These are phyloP conservation scores for Eutypa lata DNA, from an alignment of 2,329 filamentous ascomycete species.

Conservation along the genomic window DNA sequence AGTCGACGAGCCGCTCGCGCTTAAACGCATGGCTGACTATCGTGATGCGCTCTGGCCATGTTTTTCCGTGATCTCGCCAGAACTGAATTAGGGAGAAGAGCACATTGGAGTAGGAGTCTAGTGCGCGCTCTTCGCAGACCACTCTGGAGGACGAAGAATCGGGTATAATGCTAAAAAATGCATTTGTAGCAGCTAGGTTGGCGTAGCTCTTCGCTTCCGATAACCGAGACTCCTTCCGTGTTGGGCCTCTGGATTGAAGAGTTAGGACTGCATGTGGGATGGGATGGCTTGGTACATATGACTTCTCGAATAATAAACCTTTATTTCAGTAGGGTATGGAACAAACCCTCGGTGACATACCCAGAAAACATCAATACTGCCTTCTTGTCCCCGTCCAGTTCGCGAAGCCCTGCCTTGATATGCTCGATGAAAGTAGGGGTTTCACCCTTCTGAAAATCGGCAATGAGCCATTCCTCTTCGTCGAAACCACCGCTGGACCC, in stretches of 20 bases:
- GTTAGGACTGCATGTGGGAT: neutral
- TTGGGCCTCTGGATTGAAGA: constrained; percentile 52
- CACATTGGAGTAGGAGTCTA: constrained; percentile 85
- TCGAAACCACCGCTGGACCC: constrained; percentile 48
- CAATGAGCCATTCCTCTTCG: constrained; percentile 69
- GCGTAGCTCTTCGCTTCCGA: constrained; percentile 65
- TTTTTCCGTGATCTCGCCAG: constrained; percentile 44
- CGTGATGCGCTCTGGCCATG: constrained; percentile 58
- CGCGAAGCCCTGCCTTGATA: constrained; percentile 60
- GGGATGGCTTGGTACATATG: no score
- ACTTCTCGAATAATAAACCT: no score
- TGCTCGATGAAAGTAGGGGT: constrained; percentile 78
- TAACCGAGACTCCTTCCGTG: constrained; percentile 51
- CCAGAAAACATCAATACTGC: constrained; percentile 70
- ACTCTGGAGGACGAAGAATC: constrained; percentile 32
- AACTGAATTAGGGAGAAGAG: constrained; percentile 66
- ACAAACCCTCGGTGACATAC: constrained; percentile 44
- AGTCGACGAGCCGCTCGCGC: constrained; percentile 55
- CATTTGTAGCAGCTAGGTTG: constrained; percentile 45
- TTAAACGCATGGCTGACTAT: constrained; percentile 72
- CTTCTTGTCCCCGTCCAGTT: constrained; percentile 42
- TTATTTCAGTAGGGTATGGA: no score
- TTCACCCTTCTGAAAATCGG: constrained; percentile 74
- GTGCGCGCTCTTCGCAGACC: constrained; percentile 65
- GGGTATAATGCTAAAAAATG: constrained; percentile 40